These are phyloP conservation scores for Hypoxylon subgilvum DNA, from an alignment of 495 filamentous ascomycete genomes.

Conservation along the genomic window DNA sequence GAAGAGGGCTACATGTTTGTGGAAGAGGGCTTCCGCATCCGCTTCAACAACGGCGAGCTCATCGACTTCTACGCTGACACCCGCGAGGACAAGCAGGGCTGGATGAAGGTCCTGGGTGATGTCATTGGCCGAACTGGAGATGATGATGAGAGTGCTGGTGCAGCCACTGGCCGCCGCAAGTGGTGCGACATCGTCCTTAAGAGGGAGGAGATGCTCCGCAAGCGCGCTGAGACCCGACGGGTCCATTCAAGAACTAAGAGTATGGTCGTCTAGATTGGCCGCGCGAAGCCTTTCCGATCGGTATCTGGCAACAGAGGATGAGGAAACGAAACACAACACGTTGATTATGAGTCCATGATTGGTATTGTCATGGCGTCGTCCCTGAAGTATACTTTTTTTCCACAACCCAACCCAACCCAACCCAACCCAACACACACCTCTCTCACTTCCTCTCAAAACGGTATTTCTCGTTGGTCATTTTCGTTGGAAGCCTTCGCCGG, in stretches of 20 bases:
- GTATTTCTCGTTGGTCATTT: too few relatives aligned
- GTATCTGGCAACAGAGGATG: conserved; percentile 22
- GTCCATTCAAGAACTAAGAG: conserved; percentile 62
- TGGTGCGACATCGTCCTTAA: conserved; percentile 91
- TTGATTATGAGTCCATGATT: conserved; percentile 26
- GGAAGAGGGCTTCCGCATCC: conserved; percentile 97
- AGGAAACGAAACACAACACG: conserved; percentile 32
- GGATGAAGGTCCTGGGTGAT: conserved; percentile 90
- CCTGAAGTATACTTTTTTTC: neutral
- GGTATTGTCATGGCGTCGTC: conserved; percentile 1
- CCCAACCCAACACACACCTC: too few relatives aligned
- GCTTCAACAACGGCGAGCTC: conserved; percentile 95
- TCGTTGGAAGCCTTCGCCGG: too few relatives aligned
- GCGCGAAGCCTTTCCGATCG: conserved; percentile 9
- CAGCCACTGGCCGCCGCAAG: conserved; percentile 53
- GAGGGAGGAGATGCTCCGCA: conserved; percentile 55
- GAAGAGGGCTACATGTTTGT: conserved; percentile 99
- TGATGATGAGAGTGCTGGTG: conserved; percentile 42
- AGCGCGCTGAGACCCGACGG: conserved; percentile 47
- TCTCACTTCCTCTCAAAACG: too few relatives aligned
- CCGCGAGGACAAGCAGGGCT: conserved; percentile 81
- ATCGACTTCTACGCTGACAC: conserved; percentile 99
- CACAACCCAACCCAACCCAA: too few relatives aligned
- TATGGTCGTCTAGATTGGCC: conserved; percentile 50
- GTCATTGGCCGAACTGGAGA: conserved; percentile 69